These are phyloP conservation scores for Pichia sp. DNA, from an alignment of 1,139 yeast species.

Conservation along the genomic window DNA sequence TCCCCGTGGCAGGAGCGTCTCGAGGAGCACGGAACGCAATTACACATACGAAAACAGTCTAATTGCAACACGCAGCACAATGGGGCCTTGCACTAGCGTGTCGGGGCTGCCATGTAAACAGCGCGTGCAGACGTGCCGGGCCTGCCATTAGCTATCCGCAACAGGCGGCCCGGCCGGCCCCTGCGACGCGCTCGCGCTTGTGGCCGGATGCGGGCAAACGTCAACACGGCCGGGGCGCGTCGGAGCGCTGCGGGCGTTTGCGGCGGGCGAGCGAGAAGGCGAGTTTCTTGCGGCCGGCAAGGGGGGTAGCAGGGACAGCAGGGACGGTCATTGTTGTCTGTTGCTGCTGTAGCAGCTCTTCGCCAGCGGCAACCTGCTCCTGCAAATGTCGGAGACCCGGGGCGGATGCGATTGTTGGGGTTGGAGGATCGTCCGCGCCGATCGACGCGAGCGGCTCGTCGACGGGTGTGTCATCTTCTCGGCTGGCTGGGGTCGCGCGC, in stretches of 20 bases:
- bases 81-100: neutral
- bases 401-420: neutral
- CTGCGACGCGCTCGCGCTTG: neutral
- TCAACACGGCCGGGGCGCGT: neutral
- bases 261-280: neutral
- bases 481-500: too few species aligned
- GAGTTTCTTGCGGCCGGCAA: neutral
- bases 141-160: neutral
- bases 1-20: neutral
- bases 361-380: too few species aligned
- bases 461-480: neutral
- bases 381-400: too few species aligned
- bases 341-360: neutral
- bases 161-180: too few species aligned
- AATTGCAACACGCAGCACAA: neutral
- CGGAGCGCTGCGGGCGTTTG: neutral
- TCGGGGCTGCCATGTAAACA: neutral
- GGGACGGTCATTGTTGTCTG: too few species aligned
- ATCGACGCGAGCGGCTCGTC: neutral
- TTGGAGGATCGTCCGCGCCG: neutral
- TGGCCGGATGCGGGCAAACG: neutral
- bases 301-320: neutral
- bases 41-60: conserved; percentile 8
- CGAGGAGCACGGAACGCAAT: neutral
- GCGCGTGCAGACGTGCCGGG: neutral